Evolutionary conservation across 2,329 filamentous ascomycete species (phyloP), one percentile per base, ranked within the genome.

Genomic region (Arachnopeziza araneosa): DNA sequence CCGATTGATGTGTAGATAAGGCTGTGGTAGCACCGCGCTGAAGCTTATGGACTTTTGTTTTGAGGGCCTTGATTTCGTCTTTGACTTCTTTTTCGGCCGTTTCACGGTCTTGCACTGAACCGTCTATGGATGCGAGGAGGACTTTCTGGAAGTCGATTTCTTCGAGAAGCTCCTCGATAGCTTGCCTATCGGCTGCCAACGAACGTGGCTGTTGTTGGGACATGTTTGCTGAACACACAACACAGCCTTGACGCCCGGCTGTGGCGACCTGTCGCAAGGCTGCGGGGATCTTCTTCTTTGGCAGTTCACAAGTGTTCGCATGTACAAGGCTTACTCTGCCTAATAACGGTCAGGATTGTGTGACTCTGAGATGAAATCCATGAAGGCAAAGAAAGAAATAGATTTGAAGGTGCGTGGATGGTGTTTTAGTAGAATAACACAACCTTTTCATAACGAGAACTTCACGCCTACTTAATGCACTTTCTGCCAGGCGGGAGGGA

Each of bases 111-210:
- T 67, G 55, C 1, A 69, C 62, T 1, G 67, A 57, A 52, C 70
- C 63, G 49, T 68, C 65, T n/a, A 82, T 72, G 1, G 78, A 80
- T 8, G 67, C 64, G 2, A 81, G 70, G 22, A 81, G 72, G 55
- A 77, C 75, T 53, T 70, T 70, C 60, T 79, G 75, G 22, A 79
- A 71, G 32, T 66, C 70, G 61, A 81, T 68, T 58, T 80, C 78
- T 54, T 79, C 76, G 21, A 58, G 49, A 5, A 61, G 19, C 8
- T 60, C 62, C 53, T 71, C 66, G 21, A 72, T 59, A 10, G 54
- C 55, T 3, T 49, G 23, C 17, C 56, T 56, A 14, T 50, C 32
- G 36, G 51, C 50, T 24, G 52, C 51, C 44, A 54, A 56, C 19
- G 23, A 44, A 49, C 53, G 26, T 51, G 50, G 55, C 54, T 54